Percentiles rank a stretch among this genome's conserved stretches.
These are phyloP conservation scores for Cucurbita argyrosperma DNA, from an alignment of 306 rosid genomes.

Conservation along the genomic window DNA sequence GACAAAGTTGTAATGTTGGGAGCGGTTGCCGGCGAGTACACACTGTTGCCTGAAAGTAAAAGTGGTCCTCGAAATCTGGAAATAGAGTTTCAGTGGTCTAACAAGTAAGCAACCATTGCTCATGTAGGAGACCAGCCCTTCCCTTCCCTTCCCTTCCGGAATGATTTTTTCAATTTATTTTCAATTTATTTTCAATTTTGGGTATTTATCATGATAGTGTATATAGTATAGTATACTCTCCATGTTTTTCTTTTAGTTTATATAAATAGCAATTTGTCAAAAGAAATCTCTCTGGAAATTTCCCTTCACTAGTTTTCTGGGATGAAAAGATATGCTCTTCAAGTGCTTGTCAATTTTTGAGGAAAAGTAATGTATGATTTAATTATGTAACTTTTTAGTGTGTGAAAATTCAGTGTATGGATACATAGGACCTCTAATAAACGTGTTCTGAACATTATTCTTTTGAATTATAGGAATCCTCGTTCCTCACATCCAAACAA, in stretches of 20 bases:
- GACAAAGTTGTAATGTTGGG: slow-evolving; percentile 97
- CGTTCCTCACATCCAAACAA: neutral
- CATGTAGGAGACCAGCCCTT: neutral
- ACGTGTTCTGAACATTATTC: neutral
- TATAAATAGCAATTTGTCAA: slow-evolving; percentile 11
- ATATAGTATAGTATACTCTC: slow-evolving; percentile 22
- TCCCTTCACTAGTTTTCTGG: neutral
- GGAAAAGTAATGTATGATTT: neutral
- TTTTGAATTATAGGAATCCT: neutral
- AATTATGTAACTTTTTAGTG: slow-evolving; percentile 2
- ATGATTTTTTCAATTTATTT: slow-evolving; percentile 9
- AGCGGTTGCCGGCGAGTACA: slow-evolving; percentile 90
- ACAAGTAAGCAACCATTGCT: slow-evolving; percentile 29
- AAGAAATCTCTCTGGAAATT: slow-evolving; percentile 25
- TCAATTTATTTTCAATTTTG: slow-evolving; percentile 22
- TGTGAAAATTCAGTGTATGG: slow-evolving; percentile 2
- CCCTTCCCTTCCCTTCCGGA: neutral
- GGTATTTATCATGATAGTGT: slow-evolving; percentile 43
- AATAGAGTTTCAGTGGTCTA: slow-evolving; percentile 98
- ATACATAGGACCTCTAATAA: neutral
- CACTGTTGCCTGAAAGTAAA: slow-evolving; percentile 82
- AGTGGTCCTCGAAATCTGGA: slow-evolving; percentile 90
- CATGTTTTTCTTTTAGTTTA: slow-evolving; percentile 27
- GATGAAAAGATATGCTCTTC: slow-evolving; percentile 9
- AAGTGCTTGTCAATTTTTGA: slow-evolving; percentile 2